A percentile compares a stretch with the other conserved stretches of the same genome.
Conservation (phyloP, 192 early-diverging fungal species). For the Rhizophlyctis rosea region DNA sequence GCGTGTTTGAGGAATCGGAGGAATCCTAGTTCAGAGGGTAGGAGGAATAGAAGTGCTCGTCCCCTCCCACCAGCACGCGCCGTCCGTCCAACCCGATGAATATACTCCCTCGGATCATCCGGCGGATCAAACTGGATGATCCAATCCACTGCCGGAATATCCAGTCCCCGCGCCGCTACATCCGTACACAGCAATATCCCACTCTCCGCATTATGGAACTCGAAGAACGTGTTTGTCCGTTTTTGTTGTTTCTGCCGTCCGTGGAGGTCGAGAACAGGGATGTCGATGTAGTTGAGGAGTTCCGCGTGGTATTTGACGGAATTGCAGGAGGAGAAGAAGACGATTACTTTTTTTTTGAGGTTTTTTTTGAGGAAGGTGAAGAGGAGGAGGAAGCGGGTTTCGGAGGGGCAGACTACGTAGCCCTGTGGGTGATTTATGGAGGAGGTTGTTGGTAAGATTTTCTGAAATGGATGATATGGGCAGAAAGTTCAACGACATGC, state of each 20-base stretch:
- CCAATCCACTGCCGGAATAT: slow-evolving; percentile 98
- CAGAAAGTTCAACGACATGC: neutral
- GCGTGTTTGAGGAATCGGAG: slow-evolving; percentile 96
- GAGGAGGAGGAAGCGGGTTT: slow-evolving; percentile 91
- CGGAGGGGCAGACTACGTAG: slow-evolving; percentile 91
- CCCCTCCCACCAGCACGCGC: slow-evolving; percentile 89
- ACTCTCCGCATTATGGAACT: slow-evolving; percentile 91
- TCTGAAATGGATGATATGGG: neutral
- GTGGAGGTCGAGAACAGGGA: slow-evolving; percentile 97
- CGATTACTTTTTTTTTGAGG: slow-evolving; percentile 97
- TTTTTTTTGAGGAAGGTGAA: slow-evolving; percentile 99
- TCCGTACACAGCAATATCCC: slow-evolving; percentile 96
- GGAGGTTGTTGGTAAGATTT: too few relatives aligned
- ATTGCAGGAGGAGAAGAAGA: slow-evolving; percentile 97
- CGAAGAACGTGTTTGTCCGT: slow-evolving; percentile 98
- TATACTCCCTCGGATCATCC: slow-evolving; percentile 88
- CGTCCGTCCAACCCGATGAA: slow-evolving; percentile 73
- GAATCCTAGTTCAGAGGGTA: slow-evolving; percentile 92
- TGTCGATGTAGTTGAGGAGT: slow-evolving; percentile 98
- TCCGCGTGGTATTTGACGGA: slow-evolving; percentile 98
- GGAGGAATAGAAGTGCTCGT: slow-evolving; percentile 90
- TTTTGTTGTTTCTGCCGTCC: slow-evolving; percentile 98
- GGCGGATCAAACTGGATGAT: slow-evolving; percentile 99
- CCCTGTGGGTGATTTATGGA: too few relatives aligned
- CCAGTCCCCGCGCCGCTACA: slow-evolving; percentile 95